Conservation (phyloP, 768 basidiomycete genomes). For the Agrocybe praecox region DNA sequence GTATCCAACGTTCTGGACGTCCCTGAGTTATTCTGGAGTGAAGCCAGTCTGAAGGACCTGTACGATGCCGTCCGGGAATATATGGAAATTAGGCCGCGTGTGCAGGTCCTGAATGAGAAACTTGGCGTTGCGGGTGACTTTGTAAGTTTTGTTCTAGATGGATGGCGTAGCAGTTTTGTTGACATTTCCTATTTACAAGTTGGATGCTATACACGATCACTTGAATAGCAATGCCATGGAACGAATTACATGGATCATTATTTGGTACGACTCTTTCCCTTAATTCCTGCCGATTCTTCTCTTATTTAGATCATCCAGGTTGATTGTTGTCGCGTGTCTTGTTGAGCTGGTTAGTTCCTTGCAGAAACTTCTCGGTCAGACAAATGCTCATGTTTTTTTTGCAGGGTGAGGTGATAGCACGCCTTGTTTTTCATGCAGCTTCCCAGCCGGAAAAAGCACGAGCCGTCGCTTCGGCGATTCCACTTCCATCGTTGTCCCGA, state of each 20-base stretch:
- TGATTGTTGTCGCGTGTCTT: slow-evolving; percentile 88
- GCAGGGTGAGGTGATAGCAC: slow-evolving; percentile 83
- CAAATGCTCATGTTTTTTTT: not conserved
- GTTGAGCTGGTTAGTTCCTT: slow-evolving; percentile 73
- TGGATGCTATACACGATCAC: slow-evolving; percentile 93
- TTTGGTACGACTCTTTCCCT: slow-evolving; percentile 37
- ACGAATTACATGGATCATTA: slow-evolving; percentile 71
- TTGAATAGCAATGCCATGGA: slow-evolving; percentile 90
- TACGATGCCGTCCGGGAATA: slow-evolving; percentile 95
- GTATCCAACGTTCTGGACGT: slow-evolving; percentile 93
- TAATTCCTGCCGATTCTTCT: slow-evolving; percentile 12
- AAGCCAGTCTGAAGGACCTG: slow-evolving; percentile 84
- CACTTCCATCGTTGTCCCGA: slow-evolving; percentile 25
- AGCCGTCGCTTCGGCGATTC: not conserved
- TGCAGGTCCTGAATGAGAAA: slow-evolving; percentile 87
- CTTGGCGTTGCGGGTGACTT: slow-evolving; percentile 87
- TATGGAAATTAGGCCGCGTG: slow-evolving; percentile 86
- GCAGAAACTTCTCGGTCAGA: not conserved
- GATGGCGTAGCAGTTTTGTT: not conserved
- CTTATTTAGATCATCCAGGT: slow-evolving; percentile 47
- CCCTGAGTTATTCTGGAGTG: slow-evolving; percentile 94
- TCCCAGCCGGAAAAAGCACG: slow-evolving; percentile 22
- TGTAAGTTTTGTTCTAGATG: slow-evolving; percentile 46
- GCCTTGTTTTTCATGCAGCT: slow-evolving; percentile 70
- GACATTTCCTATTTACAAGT: slow-evolving; percentile 38